Base-by-base conservation (phyloP, 1,284 basidiomycete species). In the Papiliotrema laurentii region DNA sequence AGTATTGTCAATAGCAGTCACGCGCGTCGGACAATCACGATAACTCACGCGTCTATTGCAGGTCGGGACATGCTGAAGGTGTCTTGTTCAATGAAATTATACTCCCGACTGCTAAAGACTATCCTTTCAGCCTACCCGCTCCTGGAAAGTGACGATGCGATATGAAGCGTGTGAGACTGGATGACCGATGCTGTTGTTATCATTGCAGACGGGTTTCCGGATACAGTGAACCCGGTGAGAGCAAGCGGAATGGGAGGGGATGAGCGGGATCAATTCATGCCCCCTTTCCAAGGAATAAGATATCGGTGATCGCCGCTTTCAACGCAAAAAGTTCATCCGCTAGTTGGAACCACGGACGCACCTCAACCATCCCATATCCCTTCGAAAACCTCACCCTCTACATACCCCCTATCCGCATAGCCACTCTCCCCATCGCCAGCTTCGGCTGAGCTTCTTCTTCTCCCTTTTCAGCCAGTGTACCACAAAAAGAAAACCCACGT, bases 21-120 rank as follows among this genome's bases (percentile, higher is more conserved):
- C 33, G 42, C 26, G 18, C 19, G 36, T 7, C 18, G 28, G 10
- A 5, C 11, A 34, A 18, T 10, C 25, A 13, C 7, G n/a, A 21
- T 19, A 22, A 58, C 61, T 47, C 45, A 66, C 63, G 59, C 60
- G 54, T 66, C 63, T 28, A 62, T 43, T 3, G 41, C 27, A 16
- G 28, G 18, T 4, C 22, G 19, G 6, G 41, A 43, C 41, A 43
- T 43, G 16, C 16, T 33, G 37, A 7, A n/a, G 16, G 5, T 16
- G 5, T 16, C 34, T 19, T 16, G 6, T n/a, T n/a, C n/a, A n/a
- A n/a, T n/a, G n/a, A n/a, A n/a, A 16, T 4, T 5, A 16, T 35
- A 19, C 21, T 19, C 5, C 34, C 21, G 16, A 16, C 34, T 16
- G 16, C 34, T 35, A 16, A 16, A 35, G 16, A 6, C 34, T 16